phyloP scores from a whole-genome alignment of 768 basidiomycete species.

The Pleurotus citrinopileatus region DNA sequence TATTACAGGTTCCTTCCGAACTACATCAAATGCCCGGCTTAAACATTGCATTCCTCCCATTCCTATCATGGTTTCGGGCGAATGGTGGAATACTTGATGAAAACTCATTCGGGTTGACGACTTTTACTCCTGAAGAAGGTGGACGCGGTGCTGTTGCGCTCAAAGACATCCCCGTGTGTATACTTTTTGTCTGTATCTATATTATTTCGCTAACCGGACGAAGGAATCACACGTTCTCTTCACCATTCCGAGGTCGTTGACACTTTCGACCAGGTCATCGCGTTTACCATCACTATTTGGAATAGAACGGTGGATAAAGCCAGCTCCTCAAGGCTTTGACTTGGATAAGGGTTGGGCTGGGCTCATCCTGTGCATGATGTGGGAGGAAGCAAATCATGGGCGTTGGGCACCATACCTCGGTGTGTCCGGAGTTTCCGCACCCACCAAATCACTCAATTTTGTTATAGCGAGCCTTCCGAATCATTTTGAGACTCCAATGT shows the following conservation, averaged over 20 bases:
- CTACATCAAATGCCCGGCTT: background rate
- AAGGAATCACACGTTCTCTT: conserved; percentile 80
- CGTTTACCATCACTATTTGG: conserved; percentile 60
- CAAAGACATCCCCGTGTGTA: conserved; percentile 63
- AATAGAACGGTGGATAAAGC: conserved; percentile 57
- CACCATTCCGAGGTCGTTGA: conserved; percentile 72
- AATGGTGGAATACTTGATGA: conserved; percentile 51
- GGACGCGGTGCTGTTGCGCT: conserved; percentile 78
- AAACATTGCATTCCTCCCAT: conserved; percentile 16
- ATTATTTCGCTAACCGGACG: background rate
- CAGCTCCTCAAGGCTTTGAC: conserved; percentile 20
- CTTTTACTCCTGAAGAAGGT: conserved; percentile 46
- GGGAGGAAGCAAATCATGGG: conserved; percentile 70
- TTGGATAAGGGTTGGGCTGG: conserved; percentile 80
- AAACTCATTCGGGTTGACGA: conserved; percentile 39
- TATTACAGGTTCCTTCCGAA: too few species aligned
- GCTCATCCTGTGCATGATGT: conserved; percentile 94
- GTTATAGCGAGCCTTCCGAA: conserved; percentile 61
- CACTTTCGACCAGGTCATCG: conserved; percentile 80
- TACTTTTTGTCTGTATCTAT: background rate
- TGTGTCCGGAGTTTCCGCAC: conserved; percentile 27
- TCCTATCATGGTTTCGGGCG: conserved; percentile 58
- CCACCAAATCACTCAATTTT: conserved; percentile 4
- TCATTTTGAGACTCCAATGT: conserved; percentile 88
- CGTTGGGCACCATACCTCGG: conserved; percentile 72